Evolutionary conservation across 306 rosid genomes (phyloP).

Genomic region (Inga laurina): DNA sequence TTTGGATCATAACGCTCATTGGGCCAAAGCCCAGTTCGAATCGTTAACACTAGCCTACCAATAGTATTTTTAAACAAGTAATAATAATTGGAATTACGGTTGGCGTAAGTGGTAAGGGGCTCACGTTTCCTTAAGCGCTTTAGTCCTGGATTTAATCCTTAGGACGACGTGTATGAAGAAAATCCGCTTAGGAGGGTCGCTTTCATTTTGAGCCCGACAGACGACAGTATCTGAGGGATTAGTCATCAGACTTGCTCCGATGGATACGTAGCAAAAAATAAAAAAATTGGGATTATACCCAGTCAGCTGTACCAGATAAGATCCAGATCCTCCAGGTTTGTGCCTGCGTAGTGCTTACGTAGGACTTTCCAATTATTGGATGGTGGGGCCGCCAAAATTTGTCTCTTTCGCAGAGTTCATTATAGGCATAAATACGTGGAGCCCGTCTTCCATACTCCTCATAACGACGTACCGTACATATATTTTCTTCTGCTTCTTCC

Average conservation of each 20-base stretch:
- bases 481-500: neutral
- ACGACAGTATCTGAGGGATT: no score
- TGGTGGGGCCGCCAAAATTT: neutral
- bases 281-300: neutral
- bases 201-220: accelerated
- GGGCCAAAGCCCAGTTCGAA: neutral
- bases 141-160: no score
- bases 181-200: no score
- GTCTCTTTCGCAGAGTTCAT: neutral
- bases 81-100: no score
- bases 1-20: neutral
- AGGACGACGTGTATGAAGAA: no score
- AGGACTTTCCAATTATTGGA: neutral
- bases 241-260: no score
- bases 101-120: no score
- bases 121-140: no score
- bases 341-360: neutral
- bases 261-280: no score
- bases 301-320: neutral
- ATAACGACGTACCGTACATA: neutral
- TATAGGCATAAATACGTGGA: no score
- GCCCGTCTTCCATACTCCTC: no score
- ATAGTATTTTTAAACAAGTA: neutral
- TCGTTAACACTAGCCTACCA: neutral
- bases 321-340: neutral